Base-by-base conservation (phyloP, 495 filamentous ascomycete genomes). In the Pyronema omphalodes region DNA sequence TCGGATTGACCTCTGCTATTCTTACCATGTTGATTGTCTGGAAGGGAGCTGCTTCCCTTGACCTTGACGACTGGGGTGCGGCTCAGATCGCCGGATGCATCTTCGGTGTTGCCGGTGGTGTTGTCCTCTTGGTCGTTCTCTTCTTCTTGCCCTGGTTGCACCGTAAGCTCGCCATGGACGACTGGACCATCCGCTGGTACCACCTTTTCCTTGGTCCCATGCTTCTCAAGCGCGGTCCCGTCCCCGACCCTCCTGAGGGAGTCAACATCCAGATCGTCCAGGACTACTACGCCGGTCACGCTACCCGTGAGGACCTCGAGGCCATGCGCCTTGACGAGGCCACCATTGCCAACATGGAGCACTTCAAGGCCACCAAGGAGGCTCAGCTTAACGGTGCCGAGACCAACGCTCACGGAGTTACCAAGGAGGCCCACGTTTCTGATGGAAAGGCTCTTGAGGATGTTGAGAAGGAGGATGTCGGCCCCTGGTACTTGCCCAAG, bases 121-220 rank as follows among this genome's bases (percentile, higher is more conserved):
- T 75, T 40, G 71, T 73, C 29, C 17, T 73, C 45, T 48, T 84
- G 44, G 60, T 72, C 29, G 64, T 69, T 59, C 57, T 74, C 58
- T 83, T 82, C 68, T 74, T 83, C 67, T 58, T 80, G 33, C 80
- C 79, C 4, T 84, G 73, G 66, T 66, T 82, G 59, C 68, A 80
- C 61, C 76, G 78, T 52, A 71, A 73, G 44, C 68, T 82, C 35
- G 64, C 78, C 58, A 62, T 66, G 29, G 64, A 76, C 4, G 80
- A 83, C 62, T 68, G 71, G 67, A 69, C 74, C 35, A 57, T 83
- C 35, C 72, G 67, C 14, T 75, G 75, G 69, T 79, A 71, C 49
- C 73, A 83, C 56, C 61, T 83, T 29, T 67, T 72, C 35, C 58
- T 73, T 1, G 80, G 81, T 0, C 80, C 76, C 7, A 53, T 77